Evolutionary conservation across 805 yeast species (phyloP), one percentile per base, ranked within the genome.

Genomic region (Metschnikowia lunata): DNA sequence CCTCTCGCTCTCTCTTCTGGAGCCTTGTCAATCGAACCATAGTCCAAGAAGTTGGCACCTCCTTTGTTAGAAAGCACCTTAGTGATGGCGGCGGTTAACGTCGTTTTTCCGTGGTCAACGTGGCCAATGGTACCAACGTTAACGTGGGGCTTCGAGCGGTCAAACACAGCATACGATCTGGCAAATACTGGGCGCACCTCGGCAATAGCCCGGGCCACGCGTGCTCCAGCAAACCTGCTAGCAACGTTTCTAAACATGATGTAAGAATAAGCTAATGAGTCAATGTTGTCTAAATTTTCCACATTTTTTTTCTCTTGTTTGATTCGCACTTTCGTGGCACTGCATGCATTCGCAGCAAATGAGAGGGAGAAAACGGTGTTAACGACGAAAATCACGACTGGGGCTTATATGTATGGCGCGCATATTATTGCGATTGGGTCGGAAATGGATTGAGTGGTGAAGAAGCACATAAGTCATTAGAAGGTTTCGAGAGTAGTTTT

Each of bases 1-100:
- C 99, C 99, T 79, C 99, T 88, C 47, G 96, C 97, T 76, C 96
- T 86, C 78, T 93, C 98, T 76, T 91, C 98, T 55, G 98, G 98
- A 37, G 98, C 98, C 72, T 87, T 86, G 74, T 91, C 98, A 61
- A 91, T 93, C 50, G 97, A 68, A 42, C 87, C 78, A 67, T 93
- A 93, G 69, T 93, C 98, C 74, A 89, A 77, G 79, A 93, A 91
- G 60, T 74, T 76, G 54, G 98, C 98, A 66, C 95, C 96, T 62
- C 97, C 97, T 60, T 78, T 76, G 59, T 77, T 81, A 40, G 97
- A 77, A 52, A 91, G 78, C 48, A 88, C 90, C 77, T 93, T 91
- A 74, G 98, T 91, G 77, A 91, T 90, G 61, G 98, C 98, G 55
- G 98, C 99, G 49, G 99, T 93, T 64, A 91, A 78, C 44, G 98